Evolutionary conservation across 2,329 filamentous ascomycete species (phyloP), one percentile per base, ranked within the genome.

Genomic region (Teratosphaeria gauchensis): DNA sequence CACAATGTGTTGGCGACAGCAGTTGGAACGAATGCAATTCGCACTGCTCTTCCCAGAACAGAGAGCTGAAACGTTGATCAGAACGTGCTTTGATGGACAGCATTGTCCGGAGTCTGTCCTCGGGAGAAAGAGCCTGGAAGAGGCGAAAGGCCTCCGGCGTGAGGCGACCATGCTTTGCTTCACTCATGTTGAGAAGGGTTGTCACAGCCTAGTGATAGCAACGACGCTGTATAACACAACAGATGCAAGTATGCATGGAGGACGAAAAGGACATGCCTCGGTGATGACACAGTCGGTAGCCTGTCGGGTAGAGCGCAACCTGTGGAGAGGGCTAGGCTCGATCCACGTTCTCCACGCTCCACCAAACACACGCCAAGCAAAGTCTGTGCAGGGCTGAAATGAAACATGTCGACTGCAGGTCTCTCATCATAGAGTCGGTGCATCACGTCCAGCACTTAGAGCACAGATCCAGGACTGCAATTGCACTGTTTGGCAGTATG

Each of bases 1-100:
- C 73, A 9, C 74, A 69, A 14, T 64, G 66, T 2, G 64, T 71
- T 4, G 68, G 71, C 28, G 71, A 72, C 54, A 73, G 65, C 51
- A 74, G 67, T 19, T 68, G 70, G 56, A 76, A 63, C 19, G 71
- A 60, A 31, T 67, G 65, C 14, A 69, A 52, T 16, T 58, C 65
- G 54, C 65, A 62, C 19, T 69, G 61, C 32, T 63, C 24, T 30
- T 67, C 65, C 35, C 63, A 57, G 58, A 61, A 65, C 16, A 5
- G 21, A 1, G 60, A 57, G 16, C 51, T 38, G 56, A 65, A 61
- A 16, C 61, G 57, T 16, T 57, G 42, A 54, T 60, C 62, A 32
- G 54, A 33, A 2, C 53, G 56, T 19, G 55, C 38, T 32, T 32
- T 54, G 24, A 52, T 55, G 19, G 46, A 28, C 46, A 65, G 54